These are phyloP conservation scores for Pleurotus cornucopiae DNA, from an alignment of 768 basidiomycete genomes.

Conservation along the genomic window DNA sequence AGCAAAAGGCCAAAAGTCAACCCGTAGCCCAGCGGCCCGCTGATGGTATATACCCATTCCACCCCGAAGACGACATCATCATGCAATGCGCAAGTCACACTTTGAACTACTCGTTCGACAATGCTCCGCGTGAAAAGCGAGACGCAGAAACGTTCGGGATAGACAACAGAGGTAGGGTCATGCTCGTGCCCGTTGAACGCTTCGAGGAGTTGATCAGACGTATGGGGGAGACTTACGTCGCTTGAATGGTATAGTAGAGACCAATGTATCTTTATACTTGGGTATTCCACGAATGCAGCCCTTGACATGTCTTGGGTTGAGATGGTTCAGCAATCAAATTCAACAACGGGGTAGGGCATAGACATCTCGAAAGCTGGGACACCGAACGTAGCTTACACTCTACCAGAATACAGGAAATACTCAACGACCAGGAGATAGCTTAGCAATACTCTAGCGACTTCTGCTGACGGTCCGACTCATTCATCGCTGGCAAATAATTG, in stretches of 20 bases:
- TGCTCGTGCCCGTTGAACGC: conserved; percentile 48
- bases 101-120: conserved; percentile 49
- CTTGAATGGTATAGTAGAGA: not conserved
- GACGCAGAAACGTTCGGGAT: conserved; percentile 69
- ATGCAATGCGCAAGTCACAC: conserved; percentile 50
- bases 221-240: conserved; percentile 31
- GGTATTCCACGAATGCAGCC: too few relatives aligned
- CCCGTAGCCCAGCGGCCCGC: conserved; percentile 18
- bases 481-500: too few relatives aligned
- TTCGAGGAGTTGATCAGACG: conserved; percentile 36
- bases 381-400: too few relatives aligned
- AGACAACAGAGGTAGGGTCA: conserved; percentile 62
- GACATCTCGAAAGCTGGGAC: too few relatives aligned
- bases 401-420: too few relatives aligned
- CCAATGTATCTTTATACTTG: too few relatives aligned
- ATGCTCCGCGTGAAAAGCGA: conserved; percentile 44
- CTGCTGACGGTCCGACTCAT: too few relatives aligned
- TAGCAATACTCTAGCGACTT: too few relatives aligned
- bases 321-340: too few relatives aligned
- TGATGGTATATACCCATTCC: conserved; percentile 69
- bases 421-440: too few relatives aligned
- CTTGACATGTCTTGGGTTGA: too few relatives aligned
- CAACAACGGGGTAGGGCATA: too few relatives aligned
- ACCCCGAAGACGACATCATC: conserved; percentile 81
- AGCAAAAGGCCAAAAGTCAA: conserved; percentile 32